phyloP scores from a whole-genome alignment of 1,284 basidiomycete genomes.

The Moesziomyces sp. region DNA sequence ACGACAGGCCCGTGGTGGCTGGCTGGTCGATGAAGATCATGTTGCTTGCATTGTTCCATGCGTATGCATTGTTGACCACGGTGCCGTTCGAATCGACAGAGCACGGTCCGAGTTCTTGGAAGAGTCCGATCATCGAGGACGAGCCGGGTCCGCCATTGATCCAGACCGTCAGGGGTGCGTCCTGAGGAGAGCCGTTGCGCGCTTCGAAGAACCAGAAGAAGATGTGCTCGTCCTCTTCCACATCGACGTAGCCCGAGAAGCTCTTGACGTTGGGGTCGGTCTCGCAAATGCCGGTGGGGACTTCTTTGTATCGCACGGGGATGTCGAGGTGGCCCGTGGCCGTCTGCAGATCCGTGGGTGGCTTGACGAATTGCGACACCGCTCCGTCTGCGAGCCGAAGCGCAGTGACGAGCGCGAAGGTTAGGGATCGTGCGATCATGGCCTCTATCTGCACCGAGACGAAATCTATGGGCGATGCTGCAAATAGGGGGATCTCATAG shows the following conservation, averaged over 20 bases:
- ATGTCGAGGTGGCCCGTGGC: constrained; percentile 34
- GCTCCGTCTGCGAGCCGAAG: not conserved
- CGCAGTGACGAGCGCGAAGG: not conserved
- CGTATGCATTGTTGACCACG: constrained; percentile 73
- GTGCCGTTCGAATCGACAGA: constrained; percentile 74
- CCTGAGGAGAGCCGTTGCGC: constrained; percentile 41
- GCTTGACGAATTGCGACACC: constrained; percentile 23
- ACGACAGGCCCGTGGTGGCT: constrained; percentile 53
- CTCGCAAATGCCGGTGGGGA: constrained; percentile 76
- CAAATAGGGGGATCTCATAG: too few species aligned
- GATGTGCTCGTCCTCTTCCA: constrained; percentile 43
- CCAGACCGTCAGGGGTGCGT: constrained; percentile 48
- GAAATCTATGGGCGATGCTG: not conserved
- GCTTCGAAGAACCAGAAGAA: constrained; percentile 60
- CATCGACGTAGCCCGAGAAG: constrained; percentile 70
- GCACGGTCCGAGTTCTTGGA: constrained; percentile 78
- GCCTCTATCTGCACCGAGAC: not conserved
- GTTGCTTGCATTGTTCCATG: constrained; percentile 77
- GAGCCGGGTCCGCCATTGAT: constrained; percentile 71
- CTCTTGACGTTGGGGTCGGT: constrained; percentile 77
- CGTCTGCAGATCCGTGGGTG: constrained; percentile 35
- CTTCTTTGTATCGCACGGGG: constrained; percentile 50
- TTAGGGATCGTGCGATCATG: not conserved
- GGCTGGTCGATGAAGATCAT: constrained; percentile 82
- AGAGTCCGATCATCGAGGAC: constrained; percentile 76